Evolutionary conservation across 208 protist genomes (phyloP), one percentile per base, ranked within the genome.

Genomic region (Leishmania gerbilli): DNA sequence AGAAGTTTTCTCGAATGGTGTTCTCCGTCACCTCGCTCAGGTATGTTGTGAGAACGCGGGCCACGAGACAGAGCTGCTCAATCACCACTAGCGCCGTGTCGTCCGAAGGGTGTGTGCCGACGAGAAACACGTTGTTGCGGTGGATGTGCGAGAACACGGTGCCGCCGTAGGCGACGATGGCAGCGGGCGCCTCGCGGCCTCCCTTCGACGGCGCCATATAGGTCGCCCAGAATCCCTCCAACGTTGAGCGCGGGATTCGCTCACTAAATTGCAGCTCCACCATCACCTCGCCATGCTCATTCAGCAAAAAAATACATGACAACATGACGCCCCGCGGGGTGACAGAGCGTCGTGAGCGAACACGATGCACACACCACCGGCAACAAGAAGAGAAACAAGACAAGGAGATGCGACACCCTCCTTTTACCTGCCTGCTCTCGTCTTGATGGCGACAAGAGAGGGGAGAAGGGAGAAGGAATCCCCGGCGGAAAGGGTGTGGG

Each of bases 1-100:
- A 95, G 77, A 99, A 99, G 80, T 98, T 96, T 62, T 98, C 93
- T 6, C 95, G 86, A 40, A 99, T 69, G 1, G 88, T 93, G 72
- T 88, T 87, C 81, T 98, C 95, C 1, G 88, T 91, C 3, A 98
- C 53, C 72, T 94, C 89, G 40, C 89, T 90, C 40, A 98, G 77
- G 81, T 98, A 98, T n/a, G 77, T 62, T 47, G 92, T 87, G 15
- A 99, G 77, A 15, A 91, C 87, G 21, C 86, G 80, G 60, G 87
- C 88, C 37, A 98, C 89, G 42, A 90, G 79, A 15, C 84, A 64
- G 2, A 99, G 85, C 47, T 95, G 81, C 79, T 98, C 95, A 24
- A 98, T 83, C 45, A 95, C 83, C 24, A 97, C 77, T 31, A 98
- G 77, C 5, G 94, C 90, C 45, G 94, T 92, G n/a, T 83, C 86